Base-by-base conservation (phyloP, 371 early-diverging fungal species). In the Mortierella sp. region DNA sequence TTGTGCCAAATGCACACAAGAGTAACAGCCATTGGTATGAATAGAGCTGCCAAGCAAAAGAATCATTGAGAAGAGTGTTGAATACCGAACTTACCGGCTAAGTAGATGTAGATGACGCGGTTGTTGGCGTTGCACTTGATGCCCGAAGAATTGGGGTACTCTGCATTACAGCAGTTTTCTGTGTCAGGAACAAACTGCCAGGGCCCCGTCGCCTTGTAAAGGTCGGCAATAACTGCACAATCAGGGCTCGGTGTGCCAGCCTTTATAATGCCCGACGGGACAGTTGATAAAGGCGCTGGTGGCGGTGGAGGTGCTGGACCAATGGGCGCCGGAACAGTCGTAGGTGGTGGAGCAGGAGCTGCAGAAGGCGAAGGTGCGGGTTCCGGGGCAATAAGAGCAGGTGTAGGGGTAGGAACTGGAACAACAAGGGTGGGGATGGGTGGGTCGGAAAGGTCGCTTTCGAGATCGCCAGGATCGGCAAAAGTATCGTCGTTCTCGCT, bases 151-250 rank as follows among this genome's bases (percentile, higher is more conserved):
- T 80, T 80, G 10, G 77, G 80, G 24, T 83, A 80, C 24, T 83
- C 80, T 46, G 83, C 76, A 48, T 83, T 83, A n/a, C 83, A 83
- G 48, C 83, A 83, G 64, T 79, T 79, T 53, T 28, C 53, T 4
- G 80, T 79, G 31, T 83, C 83, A 8, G 80, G 83, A 1, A 77
- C 80, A 74, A 83, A 83, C 54, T 59, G 71, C 83, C 83, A 83
- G 4, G 83, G 83, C 6, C 80, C 83, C n/a, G 83, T 83, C 10
- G 80, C 83, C 75, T 61, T 72, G 71, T 79, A 83, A 2, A 83
- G 64, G 37, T 83, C 80, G 1, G 70, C 77, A 44, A 83, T 79
- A 10, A 79, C 54, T 4, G 59, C 69, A 24, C 80, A 83, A 19
- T 83, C 83, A 1, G 74, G 51, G 51, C 80, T 83, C 21, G 73